Conservation (phyloP, 441 rosid genomes). For the Gossypium gossypioides region DNA sequence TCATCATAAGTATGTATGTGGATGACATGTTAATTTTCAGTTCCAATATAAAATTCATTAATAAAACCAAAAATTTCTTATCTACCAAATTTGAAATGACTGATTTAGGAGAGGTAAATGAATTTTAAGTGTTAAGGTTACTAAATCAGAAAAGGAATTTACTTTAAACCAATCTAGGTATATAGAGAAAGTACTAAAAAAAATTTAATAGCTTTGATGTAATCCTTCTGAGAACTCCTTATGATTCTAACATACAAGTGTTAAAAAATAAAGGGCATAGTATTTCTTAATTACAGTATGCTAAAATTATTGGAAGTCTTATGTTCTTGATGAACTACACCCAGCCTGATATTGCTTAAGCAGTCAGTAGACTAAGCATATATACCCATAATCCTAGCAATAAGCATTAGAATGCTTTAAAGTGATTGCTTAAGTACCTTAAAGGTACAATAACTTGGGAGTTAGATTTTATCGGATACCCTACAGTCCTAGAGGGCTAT, state of each 20-base stretch:
- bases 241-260: not conserved
- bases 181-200: not conserved
- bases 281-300: not conserved
- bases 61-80: not conserved
- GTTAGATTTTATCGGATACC: not conserved
- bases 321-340: not conserved
- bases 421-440: not conserved
- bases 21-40: not conserved
- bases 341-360: not conserved
- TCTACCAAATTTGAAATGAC: not conserved
- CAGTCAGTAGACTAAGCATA: not conserved
- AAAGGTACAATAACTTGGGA: no score
- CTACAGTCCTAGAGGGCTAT: not conserved
- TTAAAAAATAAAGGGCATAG: not conserved
- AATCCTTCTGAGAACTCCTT: not conserved
- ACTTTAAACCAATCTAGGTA: not conserved
- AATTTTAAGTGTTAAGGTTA: not conserved
- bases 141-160: not conserved
- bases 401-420: not conserved
- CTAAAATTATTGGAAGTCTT: not conserved
- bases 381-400: not conserved
- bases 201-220: not conserved
- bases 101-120: not conserved
- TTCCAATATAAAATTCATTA: not conserved
- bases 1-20: not conserved